phyloP scores from a whole-genome alignment of 2,329 filamentous ascomycete species.

The Epichloe festucae region DNA sequence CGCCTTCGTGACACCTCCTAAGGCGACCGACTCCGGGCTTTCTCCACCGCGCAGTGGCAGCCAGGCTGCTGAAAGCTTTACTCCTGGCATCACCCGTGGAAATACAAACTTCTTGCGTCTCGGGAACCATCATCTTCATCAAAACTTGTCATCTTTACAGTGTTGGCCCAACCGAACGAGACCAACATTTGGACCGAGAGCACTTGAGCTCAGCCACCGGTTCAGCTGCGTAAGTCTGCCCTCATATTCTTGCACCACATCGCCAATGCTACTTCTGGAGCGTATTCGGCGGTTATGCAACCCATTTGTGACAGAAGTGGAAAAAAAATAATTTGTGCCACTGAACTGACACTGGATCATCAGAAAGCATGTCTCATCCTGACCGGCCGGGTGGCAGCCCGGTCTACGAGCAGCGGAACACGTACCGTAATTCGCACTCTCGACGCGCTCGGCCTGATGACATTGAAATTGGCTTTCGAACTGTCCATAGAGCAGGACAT shows the following conservation, averaged over 20 bases:
- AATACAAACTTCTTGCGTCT: background rate
- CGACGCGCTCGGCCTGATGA: conserved; percentile 55
- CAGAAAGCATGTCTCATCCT: conserved; percentile 44
- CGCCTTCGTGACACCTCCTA: conserved; percentile 1
- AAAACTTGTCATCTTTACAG: background rate
- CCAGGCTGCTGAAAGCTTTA: background rate
- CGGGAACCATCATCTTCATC: background rate
- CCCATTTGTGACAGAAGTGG: background rate
- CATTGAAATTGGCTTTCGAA: conserved; percentile 51
- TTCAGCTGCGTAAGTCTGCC: background rate
- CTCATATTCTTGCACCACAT: background rate
- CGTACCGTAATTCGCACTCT: conserved; percentile 56
- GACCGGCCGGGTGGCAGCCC: conserved; percentile 52
- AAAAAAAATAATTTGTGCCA: too few species aligned
- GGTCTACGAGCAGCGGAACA: conserved; percentile 45
- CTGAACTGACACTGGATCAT: conserved; percentile 10
- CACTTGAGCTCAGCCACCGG: background rate
- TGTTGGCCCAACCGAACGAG: background rate
- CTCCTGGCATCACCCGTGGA: background rate
- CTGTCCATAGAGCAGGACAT: conserved; percentile 28
- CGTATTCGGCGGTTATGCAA: too few species aligned
- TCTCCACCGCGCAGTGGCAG: background rate
- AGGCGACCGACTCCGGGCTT: background rate
- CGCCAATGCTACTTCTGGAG: background rate
- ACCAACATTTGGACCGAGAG: background rate